Conservation (phyloP, 2,329 filamentous ascomycete genomes). For the Phyllosticta citribraziliensis region DNA sequence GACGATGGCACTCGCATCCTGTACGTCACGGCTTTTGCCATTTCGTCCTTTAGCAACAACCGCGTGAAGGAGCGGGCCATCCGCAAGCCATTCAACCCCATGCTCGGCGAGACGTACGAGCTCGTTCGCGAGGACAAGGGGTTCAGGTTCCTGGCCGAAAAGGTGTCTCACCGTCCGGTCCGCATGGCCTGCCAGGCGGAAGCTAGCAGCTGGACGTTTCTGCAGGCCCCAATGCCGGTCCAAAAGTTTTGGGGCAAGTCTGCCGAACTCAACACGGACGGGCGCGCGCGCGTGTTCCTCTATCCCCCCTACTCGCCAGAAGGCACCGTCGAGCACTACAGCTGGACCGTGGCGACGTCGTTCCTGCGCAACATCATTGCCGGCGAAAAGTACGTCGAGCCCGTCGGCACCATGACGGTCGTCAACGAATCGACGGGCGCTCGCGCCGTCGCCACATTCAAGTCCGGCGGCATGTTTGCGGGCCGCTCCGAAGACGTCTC, state of each 20-base stretch:
- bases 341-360: constrained; percentile 78
- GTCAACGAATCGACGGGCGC: constrained; percentile 74
- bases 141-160: constrained; percentile 88
- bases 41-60: constrained; percentile 73
- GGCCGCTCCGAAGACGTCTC: constrained; percentile 84
- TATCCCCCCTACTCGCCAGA: constrained; percentile 32
- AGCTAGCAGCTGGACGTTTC: constrained; percentile 71
- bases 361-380: constrained; percentile 95
- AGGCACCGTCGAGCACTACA: constrained; percentile 65
- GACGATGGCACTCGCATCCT: constrained; percentile 64
- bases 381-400: constrained; percentile 96
- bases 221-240: constrained; percentile 76
- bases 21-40: constrained; percentile 80
- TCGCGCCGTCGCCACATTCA: constrained; percentile 82
- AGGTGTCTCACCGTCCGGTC: constrained; percentile 86
- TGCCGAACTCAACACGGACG: constrained; percentile 87
- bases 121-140: constrained; percentile 79
- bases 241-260: constrained; percentile 99
- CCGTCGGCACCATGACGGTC: constrained; percentile 81
- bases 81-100: constrained; percentile 93
- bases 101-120: constrained; percentile 93
- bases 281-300: constrained; percentile 68
- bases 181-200: constrained; percentile 91
- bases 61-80: constrained; percentile 84
- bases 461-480: constrained; percentile 93